A percentile compares a stretch with the other conserved stretches of the same genome.
Evolutionary conservation across 805 yeast species (phyloP).

Genomic region (Danielia reshetovae): DNA sequence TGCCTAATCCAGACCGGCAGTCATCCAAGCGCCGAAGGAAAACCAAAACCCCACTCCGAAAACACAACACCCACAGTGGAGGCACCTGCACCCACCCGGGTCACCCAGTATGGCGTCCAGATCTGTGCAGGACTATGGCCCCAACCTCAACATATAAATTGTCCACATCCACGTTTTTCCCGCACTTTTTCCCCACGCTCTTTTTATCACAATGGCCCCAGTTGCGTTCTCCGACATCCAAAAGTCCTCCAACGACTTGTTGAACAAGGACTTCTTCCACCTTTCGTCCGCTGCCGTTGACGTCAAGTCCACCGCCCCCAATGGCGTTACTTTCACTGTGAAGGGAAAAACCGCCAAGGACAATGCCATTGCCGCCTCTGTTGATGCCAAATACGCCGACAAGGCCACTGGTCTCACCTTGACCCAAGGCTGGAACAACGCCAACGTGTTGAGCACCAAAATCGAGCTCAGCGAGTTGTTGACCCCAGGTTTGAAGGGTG

Average conservation of each 20-base stretch:
- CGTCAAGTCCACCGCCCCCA: conserved; percentile 90
- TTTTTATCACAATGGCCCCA: conserved; percentile 44
- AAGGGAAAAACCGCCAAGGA: conserved; percentile 85
- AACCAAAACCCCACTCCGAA: no score
- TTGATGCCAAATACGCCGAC: conserved; percentile 92
- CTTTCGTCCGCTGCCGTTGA: conserved; percentile 81
- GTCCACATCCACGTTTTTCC: conserved; percentile 9
- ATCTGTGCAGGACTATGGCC: no score
- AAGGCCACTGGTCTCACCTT: conserved; percentile 87
- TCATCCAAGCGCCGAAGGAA: no score
- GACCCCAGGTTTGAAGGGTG: conserved; percentile 93
- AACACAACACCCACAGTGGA: no score
- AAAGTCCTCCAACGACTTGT: conserved; percentile 86
- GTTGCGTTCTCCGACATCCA: conserved; percentile 92
- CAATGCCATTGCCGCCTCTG: conserved; percentile 78
- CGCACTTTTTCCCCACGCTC: conserved; percentile 6
- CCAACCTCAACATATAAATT: conserved; percentile 13
- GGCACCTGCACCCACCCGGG: not conserved
- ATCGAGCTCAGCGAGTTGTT: conserved; percentile 87
- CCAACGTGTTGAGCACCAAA: conserved; percentile 88
- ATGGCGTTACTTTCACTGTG: conserved; percentile 91
- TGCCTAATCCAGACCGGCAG: no score
- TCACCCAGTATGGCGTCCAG: not conserved
- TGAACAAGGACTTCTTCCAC: conserved; percentile 92
- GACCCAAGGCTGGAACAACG: conserved; percentile 97